Conservation (phyloP, 2,329 filamentous ascomycete species). For the Colletotrichum lupini region DNA sequence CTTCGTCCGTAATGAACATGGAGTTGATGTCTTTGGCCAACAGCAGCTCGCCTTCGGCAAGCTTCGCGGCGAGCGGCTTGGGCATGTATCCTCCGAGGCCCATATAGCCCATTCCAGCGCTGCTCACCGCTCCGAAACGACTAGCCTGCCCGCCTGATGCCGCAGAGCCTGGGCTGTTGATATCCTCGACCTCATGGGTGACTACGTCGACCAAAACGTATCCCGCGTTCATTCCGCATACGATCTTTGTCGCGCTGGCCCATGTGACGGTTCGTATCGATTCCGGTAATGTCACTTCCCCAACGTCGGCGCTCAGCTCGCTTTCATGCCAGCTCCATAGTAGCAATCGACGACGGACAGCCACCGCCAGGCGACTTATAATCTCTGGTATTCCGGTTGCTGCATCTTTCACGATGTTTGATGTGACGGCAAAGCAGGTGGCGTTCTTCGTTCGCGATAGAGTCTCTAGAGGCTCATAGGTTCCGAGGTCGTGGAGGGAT, state of each 20-base stretch:
- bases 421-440: conserved; percentile 90
- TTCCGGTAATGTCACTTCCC: conserved; percentile 83
- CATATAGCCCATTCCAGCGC: conserved; percentile 95
- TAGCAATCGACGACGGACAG: conserved; percentile 88
- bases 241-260: conserved; percentile 86
- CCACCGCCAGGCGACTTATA: conserved; percentile 90
- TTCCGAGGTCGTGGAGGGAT: conserved; percentile 88
- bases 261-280: conserved; percentile 90
- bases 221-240: conserved; percentile 90
- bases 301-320: conserved; percentile 79
- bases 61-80: conserved; percentile 85
- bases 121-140: conserved; percentile 85
- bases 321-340: conserved; percentile 98
- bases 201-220: conserved; percentile 91
- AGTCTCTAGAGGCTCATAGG: conserved; percentile 83
- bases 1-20: conserved; percentile 86
- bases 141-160: conserved; percentile 71
- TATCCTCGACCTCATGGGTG: conserved; percentile 78
- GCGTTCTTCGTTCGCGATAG: conserved; percentile 88
- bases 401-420: conserved; percentile 92
- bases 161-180: conserved; percentile 80
- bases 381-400: conserved; percentile 91
- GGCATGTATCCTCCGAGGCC: conserved; percentile 92
- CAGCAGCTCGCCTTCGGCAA: conserved; percentile 85
- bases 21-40: conserved; percentile 99